Evolutionary conservation across 2,329 filamentous ascomycete genomes (phyloP).

Genomic region (Dendrostoma leiphaemia): DNA sequence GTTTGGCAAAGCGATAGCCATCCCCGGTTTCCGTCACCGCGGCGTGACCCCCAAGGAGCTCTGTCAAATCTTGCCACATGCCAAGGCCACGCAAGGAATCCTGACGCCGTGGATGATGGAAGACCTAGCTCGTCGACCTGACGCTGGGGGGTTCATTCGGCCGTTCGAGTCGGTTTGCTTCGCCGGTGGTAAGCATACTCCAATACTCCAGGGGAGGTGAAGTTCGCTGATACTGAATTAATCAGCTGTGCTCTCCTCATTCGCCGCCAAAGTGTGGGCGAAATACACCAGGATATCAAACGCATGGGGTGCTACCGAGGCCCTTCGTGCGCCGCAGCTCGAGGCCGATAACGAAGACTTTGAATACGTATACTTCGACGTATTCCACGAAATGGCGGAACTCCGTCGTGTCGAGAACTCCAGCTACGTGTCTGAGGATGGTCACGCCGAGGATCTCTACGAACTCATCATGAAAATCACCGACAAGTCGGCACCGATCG

Average conservation of each 20-base stretch:
- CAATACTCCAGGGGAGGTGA: background rate
- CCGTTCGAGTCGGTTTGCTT: slow-evolving; percentile 18
- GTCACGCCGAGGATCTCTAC: slow-evolving; percentile 14
- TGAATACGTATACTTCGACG: slow-evolving; percentile 22
- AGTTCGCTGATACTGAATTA: background rate
- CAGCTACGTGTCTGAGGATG: slow-evolving; percentile 16
- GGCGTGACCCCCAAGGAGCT: slow-evolving; percentile 15
- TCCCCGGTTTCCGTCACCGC: slow-evolving; percentile 22
- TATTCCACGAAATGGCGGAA: slow-evolving; percentile 17
- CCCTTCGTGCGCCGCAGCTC: slow-evolving; percentile 17
- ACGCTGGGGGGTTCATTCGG: slow-evolving; percentile 21
- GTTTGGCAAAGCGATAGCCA: slow-evolving; percentile 19
- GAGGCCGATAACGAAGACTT: slow-evolving; percentile 18
- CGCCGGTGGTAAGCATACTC: slow-evolving; percentile 21
- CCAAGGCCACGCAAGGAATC: slow-evolving; percentile 15
- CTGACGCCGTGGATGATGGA: slow-evolving; percentile 25
- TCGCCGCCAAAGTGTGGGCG: slow-evolving; percentile 18
- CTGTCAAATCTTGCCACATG: slow-evolving; percentile 14
- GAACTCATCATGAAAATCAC: slow-evolving; percentile 21
- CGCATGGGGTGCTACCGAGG: slow-evolving; percentile 21
- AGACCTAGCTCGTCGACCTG: slow-evolving; percentile 17
- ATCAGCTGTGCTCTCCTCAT: slow-evolving; percentile 18
- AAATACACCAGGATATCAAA: slow-evolving; percentile 20
- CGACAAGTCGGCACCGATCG: slow-evolving; percentile 14
- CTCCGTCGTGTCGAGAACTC: slow-evolving; percentile 19